Percentiles rank a stretch among this genome's conserved stretches.
These are phyloP conservation scores for Aristolochia fimbriata DNA, from an alignment of 164 flowering plant species.

Conservation along the genomic window DNA sequence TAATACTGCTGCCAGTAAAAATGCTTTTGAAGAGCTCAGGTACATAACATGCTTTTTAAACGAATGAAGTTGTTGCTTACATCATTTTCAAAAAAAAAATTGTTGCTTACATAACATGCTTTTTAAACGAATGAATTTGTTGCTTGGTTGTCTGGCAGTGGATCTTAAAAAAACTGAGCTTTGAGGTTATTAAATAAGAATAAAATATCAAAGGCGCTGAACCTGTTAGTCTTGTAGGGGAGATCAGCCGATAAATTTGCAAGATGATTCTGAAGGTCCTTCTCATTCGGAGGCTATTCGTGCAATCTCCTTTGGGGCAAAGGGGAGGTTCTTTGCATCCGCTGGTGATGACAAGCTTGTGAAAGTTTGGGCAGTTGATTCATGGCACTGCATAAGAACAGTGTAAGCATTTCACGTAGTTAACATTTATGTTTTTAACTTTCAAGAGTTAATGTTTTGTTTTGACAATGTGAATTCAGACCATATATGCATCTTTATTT, in stretches of 20 bases:
- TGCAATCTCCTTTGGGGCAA: constrained; percentile 59
- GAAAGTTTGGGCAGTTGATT: constrained; percentile 66
- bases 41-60: too few species aligned
- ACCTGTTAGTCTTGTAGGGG: constrained; percentile 22
- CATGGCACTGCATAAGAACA: constrained; percentile 59
- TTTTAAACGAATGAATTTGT: too few species aligned
- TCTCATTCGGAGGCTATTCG: constrained; percentile 69
- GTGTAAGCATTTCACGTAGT: constrained; percentile 41
- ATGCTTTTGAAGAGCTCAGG: too few species aligned
- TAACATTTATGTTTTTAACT: too few species aligned
- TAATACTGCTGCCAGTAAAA: too few species aligned
- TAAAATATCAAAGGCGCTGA: too few species aligned
- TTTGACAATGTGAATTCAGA: not conserved
- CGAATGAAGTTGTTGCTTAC: too few species aligned
- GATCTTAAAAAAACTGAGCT: not conserved
- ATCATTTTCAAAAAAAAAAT: too few species aligned
- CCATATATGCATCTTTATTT: not conserved
- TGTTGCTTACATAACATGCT: too few species aligned
- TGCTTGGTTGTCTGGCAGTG: not conserved
- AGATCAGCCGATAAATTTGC: constrained; percentile 29
- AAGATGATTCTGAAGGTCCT: constrained; percentile 43
- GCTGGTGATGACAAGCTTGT: constrained; percentile 94
- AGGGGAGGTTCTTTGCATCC: constrained; percentile 63
- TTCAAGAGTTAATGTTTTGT: too few species aligned
- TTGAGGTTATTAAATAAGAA: not conserved